Conservation (phyloP, 1,139 yeast species). For the Casaregolazyma lundiana region DNA sequence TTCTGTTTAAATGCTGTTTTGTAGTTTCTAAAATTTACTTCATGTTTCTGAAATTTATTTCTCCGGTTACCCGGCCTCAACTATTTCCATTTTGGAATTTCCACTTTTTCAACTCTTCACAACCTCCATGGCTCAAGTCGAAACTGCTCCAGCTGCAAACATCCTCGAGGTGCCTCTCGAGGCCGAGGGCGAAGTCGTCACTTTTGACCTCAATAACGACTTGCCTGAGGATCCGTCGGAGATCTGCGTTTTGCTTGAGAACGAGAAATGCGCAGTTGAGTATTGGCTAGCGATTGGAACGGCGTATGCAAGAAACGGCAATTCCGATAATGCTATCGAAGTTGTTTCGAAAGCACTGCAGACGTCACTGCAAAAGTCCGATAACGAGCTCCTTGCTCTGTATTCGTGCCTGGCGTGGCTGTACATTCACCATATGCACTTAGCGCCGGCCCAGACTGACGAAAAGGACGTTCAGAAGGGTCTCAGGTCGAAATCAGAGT, state of each 20-base stretch:
- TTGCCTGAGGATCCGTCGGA: constrained; percentile 88
- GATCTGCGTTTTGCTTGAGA: constrained; percentile 67
- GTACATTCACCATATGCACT: constrained; percentile 48
- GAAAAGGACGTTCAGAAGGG: constrained; percentile 23
- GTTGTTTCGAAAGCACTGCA: constrained; percentile 60
- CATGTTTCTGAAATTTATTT: not conserved
- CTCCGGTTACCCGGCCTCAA: not conserved
- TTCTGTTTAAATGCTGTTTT: too few relatives aligned
- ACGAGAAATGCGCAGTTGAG: constrained; percentile 68
- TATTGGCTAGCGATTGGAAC: constrained; percentile 82
- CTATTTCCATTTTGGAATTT: not conserved
- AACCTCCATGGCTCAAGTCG: not conserved
- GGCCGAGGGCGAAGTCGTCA: constrained; percentile 38
- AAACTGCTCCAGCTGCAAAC: constrained; percentile 16
- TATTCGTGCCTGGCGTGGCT: constrained; percentile 73
- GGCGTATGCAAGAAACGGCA: constrained; percentile 66
- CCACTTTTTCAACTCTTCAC: not conserved
- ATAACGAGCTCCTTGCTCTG: constrained; percentile 50
- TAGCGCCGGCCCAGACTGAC: constrained; percentile 31
- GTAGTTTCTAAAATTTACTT: too few relatives aligned
- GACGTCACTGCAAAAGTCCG: constrained; percentile 34
- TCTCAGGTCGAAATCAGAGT: constrained; percentile 21
- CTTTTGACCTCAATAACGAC: constrained; percentile 52
- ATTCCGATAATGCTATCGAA: constrained; percentile 57
- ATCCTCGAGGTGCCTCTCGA: constrained; percentile 39